A percentile compares a stretch with the other conserved stretches of the same genome.
Conservation (phyloP, 139 green algal genomes). For the Tetradesmus lagerheimii region DNA sequence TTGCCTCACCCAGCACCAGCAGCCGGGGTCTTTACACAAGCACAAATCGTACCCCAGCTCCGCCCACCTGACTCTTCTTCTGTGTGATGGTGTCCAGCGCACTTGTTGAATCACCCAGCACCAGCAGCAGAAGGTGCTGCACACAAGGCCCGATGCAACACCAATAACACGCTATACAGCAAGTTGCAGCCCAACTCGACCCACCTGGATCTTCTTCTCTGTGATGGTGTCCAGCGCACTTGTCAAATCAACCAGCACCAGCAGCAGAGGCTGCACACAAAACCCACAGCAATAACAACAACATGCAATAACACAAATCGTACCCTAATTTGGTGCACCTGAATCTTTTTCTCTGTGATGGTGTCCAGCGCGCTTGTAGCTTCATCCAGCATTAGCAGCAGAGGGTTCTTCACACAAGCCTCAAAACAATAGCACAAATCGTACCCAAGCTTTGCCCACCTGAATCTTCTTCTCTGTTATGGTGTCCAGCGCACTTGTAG, state of each 20-base stretch:
- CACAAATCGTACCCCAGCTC: not conserved
- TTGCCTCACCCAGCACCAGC: conserved; percentile 60
- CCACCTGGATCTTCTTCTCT: conserved; percentile 68
- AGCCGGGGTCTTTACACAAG: not conserved
- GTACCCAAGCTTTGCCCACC: not conserved
- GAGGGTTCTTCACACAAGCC: conserved; percentile 45
- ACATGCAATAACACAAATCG: no score
- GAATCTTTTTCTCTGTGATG: conserved; percentile 73
- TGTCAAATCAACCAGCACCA: conserved; percentile 60
- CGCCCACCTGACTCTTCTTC: conserved; percentile 65
- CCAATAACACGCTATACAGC: no score
- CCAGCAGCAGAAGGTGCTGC: conserved; percentile 31
- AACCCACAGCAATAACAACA: not conserved
- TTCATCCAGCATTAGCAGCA: conserved; percentile 52
- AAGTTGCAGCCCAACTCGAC: not conserved
- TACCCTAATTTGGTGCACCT: conserved; percentile 20
- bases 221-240: conserved; percentile 72
- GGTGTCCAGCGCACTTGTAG: conserved; percentile 66
- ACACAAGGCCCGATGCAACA: not conserved
- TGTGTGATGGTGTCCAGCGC: conserved; percentile 77
- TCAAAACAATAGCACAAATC: not conserved
- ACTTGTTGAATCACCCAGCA: conserved; percentile 59
- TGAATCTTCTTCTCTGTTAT: conserved; percentile 75
- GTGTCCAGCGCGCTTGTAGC: conserved; percentile 68
- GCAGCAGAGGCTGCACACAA: conserved; percentile 4